A percentile compares a stretch with the other conserved stretches of the same genome.
phyloP scores from a whole-genome alignment of 2,329 filamentous ascomycete species.

The Clonostachys rosea region DNA sequence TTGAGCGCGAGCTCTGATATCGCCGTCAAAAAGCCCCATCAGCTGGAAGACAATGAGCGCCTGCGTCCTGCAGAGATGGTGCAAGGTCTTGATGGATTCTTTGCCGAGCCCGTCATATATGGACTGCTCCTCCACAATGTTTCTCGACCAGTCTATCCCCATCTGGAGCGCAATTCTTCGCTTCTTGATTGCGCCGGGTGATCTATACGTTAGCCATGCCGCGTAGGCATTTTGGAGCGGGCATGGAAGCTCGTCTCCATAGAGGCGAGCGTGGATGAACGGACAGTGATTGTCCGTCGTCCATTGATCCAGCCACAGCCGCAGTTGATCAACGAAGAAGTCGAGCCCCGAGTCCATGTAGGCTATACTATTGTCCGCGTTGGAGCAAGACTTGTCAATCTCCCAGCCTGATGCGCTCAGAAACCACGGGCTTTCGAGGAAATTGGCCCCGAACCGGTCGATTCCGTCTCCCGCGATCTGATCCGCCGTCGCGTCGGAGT shows the following conservation, averaged over 20 bases:
- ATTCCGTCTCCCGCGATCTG: not conserved
- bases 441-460: not conserved
- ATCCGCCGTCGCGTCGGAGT: not conserved
- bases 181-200: not conserved
- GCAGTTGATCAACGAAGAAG: constrained; percentile 1
- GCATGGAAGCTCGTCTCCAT: constrained; percentile 1
- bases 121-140: constrained; percentile 2
- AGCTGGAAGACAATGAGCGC: constrained; percentile 1
- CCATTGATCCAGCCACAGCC: constrained; percentile 4
- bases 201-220: not conserved
- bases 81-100: not conserved
- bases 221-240: constrained; percentile 1
- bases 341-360: constrained; percentile 1
- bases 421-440: not conserved
- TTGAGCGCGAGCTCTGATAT: constrained; percentile 1
- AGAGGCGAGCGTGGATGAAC: constrained; percentile 3
- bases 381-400: not conserved
- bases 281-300: not conserved
- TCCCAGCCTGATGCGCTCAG: not conserved
- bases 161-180: constrained; percentile 1
- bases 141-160: not conserved
- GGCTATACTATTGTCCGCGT: not conserved
- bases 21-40: constrained; percentile 6
- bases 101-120: not conserved
- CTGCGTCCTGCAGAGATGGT: constrained; percentile 3